A percentile compares a stretch with the other conserved stretches of the same genome.
Conservation (phyloP, 169 alveolate genomes). For the Theileria annulata region DNA sequence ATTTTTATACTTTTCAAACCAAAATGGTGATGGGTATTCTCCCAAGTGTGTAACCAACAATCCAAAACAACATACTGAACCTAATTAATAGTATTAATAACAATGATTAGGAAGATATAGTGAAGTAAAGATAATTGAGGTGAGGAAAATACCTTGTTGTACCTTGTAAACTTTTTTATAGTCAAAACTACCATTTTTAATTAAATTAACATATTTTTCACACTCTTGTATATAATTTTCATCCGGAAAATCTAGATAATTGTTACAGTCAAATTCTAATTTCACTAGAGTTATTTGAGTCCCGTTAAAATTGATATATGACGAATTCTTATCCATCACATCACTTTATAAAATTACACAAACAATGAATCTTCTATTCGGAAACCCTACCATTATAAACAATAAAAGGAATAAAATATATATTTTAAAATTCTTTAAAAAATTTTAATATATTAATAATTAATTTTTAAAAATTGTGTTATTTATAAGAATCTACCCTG, state of each 20-base stretch:
- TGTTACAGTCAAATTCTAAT: not conserved
- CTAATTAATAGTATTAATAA: not conserved
- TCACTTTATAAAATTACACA: not conserved
- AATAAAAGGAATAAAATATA: not conserved
- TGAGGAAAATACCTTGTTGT: conserved; percentile 10
- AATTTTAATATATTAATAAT: too few relatives aligned
- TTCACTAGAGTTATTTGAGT: conserved; percentile 6
- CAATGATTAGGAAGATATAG: not conserved
- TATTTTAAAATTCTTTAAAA: too few relatives aligned
- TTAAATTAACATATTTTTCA: not conserved
- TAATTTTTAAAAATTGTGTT: not conserved
- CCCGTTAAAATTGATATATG: not conserved
- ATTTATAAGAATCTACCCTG: not conserved
- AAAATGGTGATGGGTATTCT: conserved; percentile 1
- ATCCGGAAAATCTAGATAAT: not conserved
- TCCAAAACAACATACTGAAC: conserved; percentile 25
- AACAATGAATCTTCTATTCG: too few relatives aligned
- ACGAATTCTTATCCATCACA: conserved; percentile 2
- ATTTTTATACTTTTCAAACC: conserved; percentile 31
- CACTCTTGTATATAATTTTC: not conserved
- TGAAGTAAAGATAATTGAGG: too few relatives aligned
- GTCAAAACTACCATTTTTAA: not conserved
- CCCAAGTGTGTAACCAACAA: conserved; percentile 25
- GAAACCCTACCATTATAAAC: not conserved
- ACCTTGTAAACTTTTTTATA: not conserved